These are phyloP conservation scores for Mrakia blollopis DNA, from an alignment of 768 basidiomycete species.

Conservation along the genomic window DNA sequence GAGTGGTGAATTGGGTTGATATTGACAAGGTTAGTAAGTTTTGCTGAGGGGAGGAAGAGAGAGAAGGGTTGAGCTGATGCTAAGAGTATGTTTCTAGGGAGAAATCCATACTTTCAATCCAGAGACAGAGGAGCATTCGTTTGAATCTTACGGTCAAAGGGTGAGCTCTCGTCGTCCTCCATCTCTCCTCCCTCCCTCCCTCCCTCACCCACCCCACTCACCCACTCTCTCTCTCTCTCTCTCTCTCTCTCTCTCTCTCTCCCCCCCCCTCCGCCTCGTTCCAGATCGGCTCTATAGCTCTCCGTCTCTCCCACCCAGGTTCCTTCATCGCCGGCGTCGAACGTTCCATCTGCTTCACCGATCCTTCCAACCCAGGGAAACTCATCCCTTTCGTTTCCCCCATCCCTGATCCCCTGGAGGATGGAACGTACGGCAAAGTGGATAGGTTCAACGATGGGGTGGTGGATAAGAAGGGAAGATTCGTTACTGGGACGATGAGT, in stretches of 20 bases:
- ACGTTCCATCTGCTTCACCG: constrained; percentile 14
- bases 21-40: constrained; percentile 21
- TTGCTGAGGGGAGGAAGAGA: background rate
- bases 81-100: background rate
- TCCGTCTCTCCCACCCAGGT: constrained; percentile 20
- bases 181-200: background rate
- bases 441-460: constrained; percentile 29
- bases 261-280: background rate
- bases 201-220: background rate
- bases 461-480: constrained; percentile 6
- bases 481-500: constrained; percentile 11
- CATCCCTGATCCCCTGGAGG: background rate
- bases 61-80: background rate
- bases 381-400: background rate
- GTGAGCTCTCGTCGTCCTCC: background rate
- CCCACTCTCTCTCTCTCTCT: background rate
- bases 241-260: background rate
- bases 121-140: background rate
- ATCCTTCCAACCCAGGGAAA: constrained; percentile 10
- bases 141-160: background rate
- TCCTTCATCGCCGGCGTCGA: constrained; percentile 8
- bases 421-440: background rate
- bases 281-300: constrained; percentile 26
- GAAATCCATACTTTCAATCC: constrained; percentile 29
- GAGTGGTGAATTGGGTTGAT: constrained; percentile 20